phyloP scores from a whole-genome alignment of 2,329 filamentous ascomycete genomes.

The Thyridium curvatum region DNA sequence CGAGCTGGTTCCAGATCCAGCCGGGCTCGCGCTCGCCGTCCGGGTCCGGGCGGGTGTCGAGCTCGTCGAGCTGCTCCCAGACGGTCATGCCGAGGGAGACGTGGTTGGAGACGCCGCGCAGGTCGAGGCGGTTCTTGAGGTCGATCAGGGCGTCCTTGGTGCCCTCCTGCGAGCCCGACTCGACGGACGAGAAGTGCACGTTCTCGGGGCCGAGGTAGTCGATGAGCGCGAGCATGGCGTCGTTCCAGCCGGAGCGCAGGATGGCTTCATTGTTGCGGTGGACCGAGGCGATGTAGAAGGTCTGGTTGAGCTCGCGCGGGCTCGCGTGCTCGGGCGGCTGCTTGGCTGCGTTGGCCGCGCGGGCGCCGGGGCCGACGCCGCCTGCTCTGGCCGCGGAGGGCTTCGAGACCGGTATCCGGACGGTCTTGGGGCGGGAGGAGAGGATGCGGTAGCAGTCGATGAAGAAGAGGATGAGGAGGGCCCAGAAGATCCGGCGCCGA shows the following conservation, averaged over 20 bases:
- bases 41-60: slow-evolving; percentile 30
- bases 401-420: slow-evolving; percentile 14
- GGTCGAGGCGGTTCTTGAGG: slow-evolving; percentile 46
- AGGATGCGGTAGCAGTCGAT: slow-evolving; percentile 25
- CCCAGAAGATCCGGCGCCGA: slow-evolving; percentile 22
- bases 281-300: slow-evolving; percentile 59
- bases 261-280: slow-evolving; percentile 62
- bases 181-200: slow-evolving; percentile 59
- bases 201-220: slow-evolving; percentile 53
- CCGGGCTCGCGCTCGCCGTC: slow-evolving; percentile 35
- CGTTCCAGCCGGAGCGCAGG: slow-evolving; percentile 53
- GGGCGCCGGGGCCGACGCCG: slow-evolving; percentile 3
- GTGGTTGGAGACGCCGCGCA: slow-evolving; percentile 42
- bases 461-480: slow-evolving; percentile 22
- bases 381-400: slow-evolving; percentile 9
- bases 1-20: slow-evolving; percentile 52
- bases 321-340: slow-evolving; percentile 1
- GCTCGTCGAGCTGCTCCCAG: slow-evolving; percentile 49
- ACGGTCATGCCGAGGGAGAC: slow-evolving; percentile 50
- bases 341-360: slow-evolving; percentile 13
- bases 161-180: slow-evolving; percentile 62
- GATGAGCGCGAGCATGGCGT: slow-evolving; percentile 49
- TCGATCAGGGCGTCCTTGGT: slow-evolving; percentile 56
- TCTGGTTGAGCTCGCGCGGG: slow-evolving; percentile 15
- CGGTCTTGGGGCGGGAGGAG: slow-evolving; percentile 20